Evolutionary conservation across 345 rosid species (phyloP).

Genomic region (Aurinia saxatilis): DNA sequence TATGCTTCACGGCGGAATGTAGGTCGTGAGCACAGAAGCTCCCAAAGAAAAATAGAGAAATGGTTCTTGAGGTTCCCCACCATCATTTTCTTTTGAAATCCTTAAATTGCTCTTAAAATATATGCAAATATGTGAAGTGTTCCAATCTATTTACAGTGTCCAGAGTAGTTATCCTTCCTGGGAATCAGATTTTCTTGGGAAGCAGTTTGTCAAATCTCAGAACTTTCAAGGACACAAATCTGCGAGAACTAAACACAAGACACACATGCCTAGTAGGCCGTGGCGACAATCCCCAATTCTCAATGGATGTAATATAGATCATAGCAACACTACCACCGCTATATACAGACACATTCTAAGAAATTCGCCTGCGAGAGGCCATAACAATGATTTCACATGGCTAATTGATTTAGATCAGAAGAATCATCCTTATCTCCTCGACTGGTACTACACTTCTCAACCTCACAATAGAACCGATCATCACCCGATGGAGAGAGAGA

Average conservation of each 20-base stretch:
- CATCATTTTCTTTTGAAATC: not conserved
- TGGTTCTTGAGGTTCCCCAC: slow-evolving; percentile 85
- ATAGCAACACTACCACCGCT: slow-evolving; percentile 21
- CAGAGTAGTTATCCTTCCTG: slow-evolving; percentile 82
- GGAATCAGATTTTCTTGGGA: slow-evolving; percentile 78
- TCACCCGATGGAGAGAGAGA: slow-evolving; percentile 23
- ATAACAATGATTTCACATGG: slow-evolving; percentile 55
- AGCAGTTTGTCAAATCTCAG: slow-evolving; percentile 70
- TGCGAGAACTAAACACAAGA: slow-evolving; percentile 45
- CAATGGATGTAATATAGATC: slow-evolving; percentile 34
- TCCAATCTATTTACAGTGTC: slow-evolving; percentile 53
- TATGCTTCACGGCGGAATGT: slow-evolving; percentile 70
- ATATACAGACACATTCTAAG: slow-evolving; percentile 44
- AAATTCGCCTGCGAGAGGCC: slow-evolving; percentile 29
- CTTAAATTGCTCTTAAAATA: not conserved
- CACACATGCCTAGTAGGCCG: slow-evolving; percentile 30
- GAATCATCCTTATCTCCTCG: slow-evolving; percentile 81
- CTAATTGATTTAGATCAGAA: slow-evolving; percentile 57
- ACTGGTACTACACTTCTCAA: slow-evolving; percentile 72
- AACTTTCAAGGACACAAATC: slow-evolving; percentile 69
- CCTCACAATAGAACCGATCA: slow-evolving; percentile 27
- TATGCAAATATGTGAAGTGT: not conserved
- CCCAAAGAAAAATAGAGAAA: slow-evolving; percentile 98
- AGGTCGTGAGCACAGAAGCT: slow-evolving; percentile 56
- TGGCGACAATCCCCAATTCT: slow-evolving; percentile 43